phyloP scores from a whole-genome alignment of 768 basidiomycete genomes.

The Lyophyllum decastes region DNA sequence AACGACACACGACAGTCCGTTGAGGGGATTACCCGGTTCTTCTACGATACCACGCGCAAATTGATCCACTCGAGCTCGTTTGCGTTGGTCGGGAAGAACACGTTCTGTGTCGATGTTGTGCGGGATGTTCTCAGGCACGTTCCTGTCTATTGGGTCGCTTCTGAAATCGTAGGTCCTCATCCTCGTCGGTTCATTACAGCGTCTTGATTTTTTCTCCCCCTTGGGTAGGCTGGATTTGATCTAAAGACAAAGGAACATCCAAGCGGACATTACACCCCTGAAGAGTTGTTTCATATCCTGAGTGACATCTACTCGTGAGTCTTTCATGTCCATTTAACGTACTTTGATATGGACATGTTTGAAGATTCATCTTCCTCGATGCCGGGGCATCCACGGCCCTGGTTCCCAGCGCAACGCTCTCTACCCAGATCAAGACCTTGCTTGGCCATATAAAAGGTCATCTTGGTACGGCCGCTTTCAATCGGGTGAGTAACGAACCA shows the following conservation, averaged over 20 bases:
- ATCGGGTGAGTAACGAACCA: constrained; percentile 37
- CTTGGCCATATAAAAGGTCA: constrained; percentile 55
- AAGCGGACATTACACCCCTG: constrained; percentile 62
- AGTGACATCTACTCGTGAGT: constrained; percentile 72
- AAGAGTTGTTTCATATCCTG: constrained; percentile 63
- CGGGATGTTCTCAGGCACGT: constrained; percentile 65
- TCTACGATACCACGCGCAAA: constrained; percentile 63
- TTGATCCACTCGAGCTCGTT: constrained; percentile 58
- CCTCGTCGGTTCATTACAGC: background rate
- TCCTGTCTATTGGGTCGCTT: constrained; percentile 70
- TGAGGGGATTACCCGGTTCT: constrained; percentile 57
- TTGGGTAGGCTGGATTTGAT: constrained; percentile 71
- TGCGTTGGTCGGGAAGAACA: constrained; percentile 53
- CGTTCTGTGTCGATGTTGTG: constrained; percentile 62
- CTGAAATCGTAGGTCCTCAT: constrained; percentile 58
- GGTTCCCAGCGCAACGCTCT: constrained; percentile 52
- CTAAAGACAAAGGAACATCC: constrained; percentile 57
- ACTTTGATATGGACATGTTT: background rate
- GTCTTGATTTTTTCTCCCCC: background rate
- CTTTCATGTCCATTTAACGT: background rate
- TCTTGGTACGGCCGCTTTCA: constrained; percentile 41
- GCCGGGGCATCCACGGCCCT: constrained; percentile 60
- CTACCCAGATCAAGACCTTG: constrained; percentile 53
- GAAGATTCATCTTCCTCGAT: constrained; percentile 77
- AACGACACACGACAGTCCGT: constrained; percentile 46